Percentiles rank a stretch among this genome's conserved stretches.
These are phyloP conservation scores for Syzygium jambos DNA, from an alignment of 345 rosid genomes.

Conservation along the genomic window DNA sequence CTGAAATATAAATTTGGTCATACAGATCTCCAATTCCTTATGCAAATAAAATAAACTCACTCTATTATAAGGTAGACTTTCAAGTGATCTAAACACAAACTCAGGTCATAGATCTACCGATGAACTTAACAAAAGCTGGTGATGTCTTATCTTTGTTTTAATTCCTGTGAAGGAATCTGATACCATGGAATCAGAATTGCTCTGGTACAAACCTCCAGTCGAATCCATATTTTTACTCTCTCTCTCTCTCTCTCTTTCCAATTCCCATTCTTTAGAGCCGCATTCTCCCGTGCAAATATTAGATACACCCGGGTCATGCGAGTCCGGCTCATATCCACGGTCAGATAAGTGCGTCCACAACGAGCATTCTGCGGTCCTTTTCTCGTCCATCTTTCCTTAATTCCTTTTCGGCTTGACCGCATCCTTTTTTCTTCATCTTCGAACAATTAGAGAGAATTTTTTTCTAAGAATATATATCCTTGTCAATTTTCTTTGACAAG, in stretches of 20 bases:
- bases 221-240: too few species aligned
- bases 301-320: neutral
- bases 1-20: neutral
- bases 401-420: neutral
- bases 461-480: neutral
- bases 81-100: neutral
- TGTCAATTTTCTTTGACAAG: neutral
- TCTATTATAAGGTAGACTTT: neutral
- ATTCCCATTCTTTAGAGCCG: neutral
- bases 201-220: neutral
- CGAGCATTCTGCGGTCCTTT: neutral
- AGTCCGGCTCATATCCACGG: fast-evolving
- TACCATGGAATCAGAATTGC: neutral
- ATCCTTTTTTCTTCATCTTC: neutral
- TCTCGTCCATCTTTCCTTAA: neutral
- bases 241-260: neutral
- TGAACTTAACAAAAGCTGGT: neutral
- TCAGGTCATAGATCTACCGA: neutral
- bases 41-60: neutral
- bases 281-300: neutral
- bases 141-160: neutral
- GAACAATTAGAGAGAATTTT: neutral
- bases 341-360: neutral
- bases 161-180: neutral
- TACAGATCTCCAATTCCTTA: neutral